Base-by-base conservation (phyloP, 805 yeast genomes). In the Kuraishia capsulata region DNA sequence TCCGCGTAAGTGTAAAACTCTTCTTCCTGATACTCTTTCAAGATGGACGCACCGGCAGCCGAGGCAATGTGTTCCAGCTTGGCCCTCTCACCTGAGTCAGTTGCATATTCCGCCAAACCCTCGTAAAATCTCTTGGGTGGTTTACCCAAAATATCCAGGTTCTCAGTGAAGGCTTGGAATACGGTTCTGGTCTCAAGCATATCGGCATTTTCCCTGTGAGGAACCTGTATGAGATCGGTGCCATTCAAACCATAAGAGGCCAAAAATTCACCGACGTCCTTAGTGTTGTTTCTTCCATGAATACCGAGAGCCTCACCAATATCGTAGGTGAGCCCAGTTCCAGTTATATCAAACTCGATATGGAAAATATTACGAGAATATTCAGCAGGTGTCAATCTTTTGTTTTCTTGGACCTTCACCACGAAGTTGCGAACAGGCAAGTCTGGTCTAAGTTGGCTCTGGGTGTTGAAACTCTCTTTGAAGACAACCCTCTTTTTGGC, bases 241-340 rank as follows among this genome's bases (percentile, higher is more conserved):
- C 82, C 79, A 42, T 81, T 69, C 40, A 88, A 65, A 3, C 85
- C 88, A 54, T 88, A 90, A 53, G 66, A 70, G 17, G 66, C 51
- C 49, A 90, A 70, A 61, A 90, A 90, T 46, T 71, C 69, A 33
- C 67, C 73, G 38, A 89, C 96, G 29, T 66, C 71, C 14, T 64
- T 71, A 30, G 69, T 57, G 49, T 77, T 72, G 65, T 90, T 90
- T 54, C 90, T 79, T 36, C 95, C 96, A 53, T 90, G 97, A 43
- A 90, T 76, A 53, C 97, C 97, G 43, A 90, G 74, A 17, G 97
- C 96, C 69, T 90, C 97, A 57, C 97, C 97, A 54, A 90, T 87
- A 46, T 81, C 92, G 57, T 90, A 90, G 36, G 77, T 85, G 55
- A 90, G 69, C 20, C 95, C 96, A 28, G 97, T 88, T 38, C 94